Conservation (phyloP, 169 alveolate genomes). For the Cryptosporidium sp. region DNA sequence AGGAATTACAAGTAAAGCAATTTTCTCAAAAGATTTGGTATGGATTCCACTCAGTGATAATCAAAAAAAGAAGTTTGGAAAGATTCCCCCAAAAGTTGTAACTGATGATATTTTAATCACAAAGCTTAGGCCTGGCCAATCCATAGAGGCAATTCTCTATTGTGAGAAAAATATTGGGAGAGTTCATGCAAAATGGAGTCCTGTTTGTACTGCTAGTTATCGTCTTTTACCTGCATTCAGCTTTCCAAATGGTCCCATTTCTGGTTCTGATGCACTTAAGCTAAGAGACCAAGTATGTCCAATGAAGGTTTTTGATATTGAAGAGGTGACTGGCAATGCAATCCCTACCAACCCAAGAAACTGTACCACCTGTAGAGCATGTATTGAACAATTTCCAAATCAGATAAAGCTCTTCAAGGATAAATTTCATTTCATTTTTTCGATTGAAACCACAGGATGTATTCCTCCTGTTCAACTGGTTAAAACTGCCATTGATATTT, state of each 20-base stretch:
- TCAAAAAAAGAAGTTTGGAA: conserved; percentile 86
- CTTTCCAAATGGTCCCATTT: conserved; percentile 81
- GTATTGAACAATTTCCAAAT: conserved; percentile 93
- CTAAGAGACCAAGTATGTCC: conserved; percentile 92
- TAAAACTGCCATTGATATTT: conserved; percentile 78
- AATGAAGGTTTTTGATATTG: conserved; percentile 93
- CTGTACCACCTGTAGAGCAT: conserved; percentile 98
- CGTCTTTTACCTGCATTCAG: conserved; percentile 91
- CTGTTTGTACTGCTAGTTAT: conserved; percentile 98
- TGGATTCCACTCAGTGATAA: conserved; percentile 93
- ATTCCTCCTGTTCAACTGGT: conserved; percentile 83
- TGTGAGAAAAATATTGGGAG: conserved; percentile 97
- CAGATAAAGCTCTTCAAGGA: conserved; percentile 83
- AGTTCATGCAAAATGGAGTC: conserved; percentile 99
- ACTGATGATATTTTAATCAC: conserved; percentile 94
- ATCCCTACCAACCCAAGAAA: conserved; percentile 90
- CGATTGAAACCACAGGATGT: conserved; percentile 86
- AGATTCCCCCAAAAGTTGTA: conserved; percentile 91
- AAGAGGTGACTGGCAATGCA: conserved; percentile 87
- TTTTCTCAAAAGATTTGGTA: conserved; percentile 90
- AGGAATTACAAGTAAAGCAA: conserved; percentile 80
- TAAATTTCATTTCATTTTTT: conserved; percentile 87
- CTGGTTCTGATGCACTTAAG: conserved; percentile 90
- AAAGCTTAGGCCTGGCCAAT: conserved; percentile 95
- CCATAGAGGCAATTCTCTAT: conserved; percentile 88